Conservation (phyloP, 176 grass and related monocot species). For the Oryza punctata region DNA sequence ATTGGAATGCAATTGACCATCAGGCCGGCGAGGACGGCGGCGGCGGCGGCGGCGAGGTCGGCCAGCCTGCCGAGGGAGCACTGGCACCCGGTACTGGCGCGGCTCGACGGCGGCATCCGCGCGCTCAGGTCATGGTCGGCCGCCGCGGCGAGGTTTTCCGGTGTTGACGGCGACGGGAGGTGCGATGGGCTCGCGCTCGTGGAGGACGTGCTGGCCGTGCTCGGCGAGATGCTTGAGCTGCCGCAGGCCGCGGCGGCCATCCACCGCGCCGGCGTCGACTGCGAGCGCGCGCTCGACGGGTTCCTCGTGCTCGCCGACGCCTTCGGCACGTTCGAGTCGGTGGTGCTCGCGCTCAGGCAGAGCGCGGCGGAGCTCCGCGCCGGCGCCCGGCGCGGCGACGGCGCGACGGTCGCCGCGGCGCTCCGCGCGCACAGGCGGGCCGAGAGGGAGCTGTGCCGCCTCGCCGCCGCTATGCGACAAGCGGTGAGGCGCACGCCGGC, state of each 20-base stretch:
- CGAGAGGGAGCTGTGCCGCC: slow-evolving; percentile 46
- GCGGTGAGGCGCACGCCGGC: not conserved
- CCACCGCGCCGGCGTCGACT: not conserved
- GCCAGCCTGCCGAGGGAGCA: slow-evolving; percentile 46
- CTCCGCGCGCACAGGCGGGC: slow-evolving; percentile 14
- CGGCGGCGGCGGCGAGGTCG: slow-evolving; percentile 38
- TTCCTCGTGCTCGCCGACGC: slow-evolving; percentile 68
- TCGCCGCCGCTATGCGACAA: slow-evolving; percentile 41
- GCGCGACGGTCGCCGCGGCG: slow-evolving; percentile 19
- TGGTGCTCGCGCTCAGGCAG: slow-evolving; percentile 45
- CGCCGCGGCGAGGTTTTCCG: not conserved
- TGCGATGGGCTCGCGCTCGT: slow-evolving; percentile 25
- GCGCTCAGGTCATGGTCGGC: slow-evolving; percentile 42
- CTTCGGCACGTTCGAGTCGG: slow-evolving; percentile 47
- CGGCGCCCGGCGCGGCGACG: slow-evolving; percentile 44
- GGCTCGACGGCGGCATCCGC: slow-evolving; percentile 39
- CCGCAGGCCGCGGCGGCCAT: slow-evolving; percentile 42
- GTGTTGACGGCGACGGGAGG: not conserved
- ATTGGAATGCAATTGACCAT: slow-evolving; percentile 34
- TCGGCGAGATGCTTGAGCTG: slow-evolving; percentile 46
- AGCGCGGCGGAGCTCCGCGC: slow-evolving; percentile 33
- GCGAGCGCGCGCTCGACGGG: slow-evolving; percentile 38
- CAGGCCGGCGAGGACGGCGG: slow-evolving; percentile 3
- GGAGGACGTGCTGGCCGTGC: slow-evolving; percentile 25
- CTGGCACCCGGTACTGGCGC: slow-evolving; percentile 40